phyloP scores from a whole-genome alignment of 306 rosid species.

The Sophora flavescens region DNA sequence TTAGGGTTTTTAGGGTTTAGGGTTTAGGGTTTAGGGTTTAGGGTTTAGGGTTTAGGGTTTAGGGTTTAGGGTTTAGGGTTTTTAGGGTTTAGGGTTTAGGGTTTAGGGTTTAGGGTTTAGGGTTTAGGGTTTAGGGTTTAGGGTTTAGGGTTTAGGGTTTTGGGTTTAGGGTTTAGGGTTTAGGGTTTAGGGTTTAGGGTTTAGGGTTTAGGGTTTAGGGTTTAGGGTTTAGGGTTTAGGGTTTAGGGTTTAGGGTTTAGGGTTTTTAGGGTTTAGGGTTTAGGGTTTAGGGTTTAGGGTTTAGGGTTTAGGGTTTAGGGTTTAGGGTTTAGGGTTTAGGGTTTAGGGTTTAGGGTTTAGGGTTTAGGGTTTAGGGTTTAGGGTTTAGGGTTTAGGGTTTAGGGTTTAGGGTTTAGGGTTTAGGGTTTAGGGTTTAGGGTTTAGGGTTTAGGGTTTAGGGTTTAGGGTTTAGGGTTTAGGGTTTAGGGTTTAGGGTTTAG shows the following conservation, averaged over 20 bases:
- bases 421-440: background rate
- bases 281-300: slow-evolving; percentile 23
- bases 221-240: slow-evolving; percentile 12
- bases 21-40: slow-evolving; percentile 36
- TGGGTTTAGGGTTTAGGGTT: slow-evolving; percentile 14
- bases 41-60: background rate
- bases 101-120: background rate
- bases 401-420: background rate
- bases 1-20: slow-evolving; percentile 31
- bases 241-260: slow-evolving; percentile 32
- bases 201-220: slow-evolving; percentile 30
- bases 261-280: slow-evolving; percentile 33
- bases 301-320: slow-evolving; percentile 2
- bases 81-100: background rate
- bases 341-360: background rate
- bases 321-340: slow-evolving; percentile 22
- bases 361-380: background rate
- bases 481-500: too few species aligned
- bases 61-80: background rate
- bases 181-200: slow-evolving; percentile 32
- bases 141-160: slow-evolving; percentile 14
- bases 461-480: too few species aligned
- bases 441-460: too few species aligned
- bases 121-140: slow-evolving; percentile 3
- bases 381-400: background rate